phyloP scores from a whole-genome alignment of 768 basidiomycete species.

The Leccinum imitatum region DNA sequence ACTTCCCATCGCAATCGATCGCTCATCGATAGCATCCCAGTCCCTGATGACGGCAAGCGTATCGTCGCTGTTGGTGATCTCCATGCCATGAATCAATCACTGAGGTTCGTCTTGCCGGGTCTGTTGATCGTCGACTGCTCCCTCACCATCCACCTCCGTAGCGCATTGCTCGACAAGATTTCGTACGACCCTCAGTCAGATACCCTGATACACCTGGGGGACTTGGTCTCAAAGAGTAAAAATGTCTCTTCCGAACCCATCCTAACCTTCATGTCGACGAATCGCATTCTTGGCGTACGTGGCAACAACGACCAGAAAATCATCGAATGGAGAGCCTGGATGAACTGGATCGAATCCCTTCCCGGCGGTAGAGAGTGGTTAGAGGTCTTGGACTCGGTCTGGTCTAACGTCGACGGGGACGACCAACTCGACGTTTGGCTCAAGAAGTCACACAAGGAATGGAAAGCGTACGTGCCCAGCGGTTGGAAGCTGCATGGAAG shows the following conservation, averaged over 20 bases:
- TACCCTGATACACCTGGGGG: conserved; percentile 79
- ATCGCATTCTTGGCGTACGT: conserved; percentile 76
- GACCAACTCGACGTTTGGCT: conserved; percentile 40
- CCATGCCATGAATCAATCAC: conserved; percentile 73
- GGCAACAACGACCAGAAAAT: conserved; percentile 95
- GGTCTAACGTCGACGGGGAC: conserved; percentile 37
- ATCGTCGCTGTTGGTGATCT: conserved; percentile 84
- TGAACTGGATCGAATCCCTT: conserved; percentile 65
- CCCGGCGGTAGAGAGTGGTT: conserved; percentile 55
- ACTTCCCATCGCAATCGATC: neutral
- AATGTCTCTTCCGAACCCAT: conserved; percentile 57
- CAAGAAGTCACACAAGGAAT: conserved; percentile 36
- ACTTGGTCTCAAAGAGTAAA: conserved; percentile 68
- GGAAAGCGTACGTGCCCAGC: conserved; percentile 56
- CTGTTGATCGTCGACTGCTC: neutral
- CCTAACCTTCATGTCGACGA: conserved; percentile 59
- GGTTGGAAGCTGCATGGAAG: conserved; percentile 74
- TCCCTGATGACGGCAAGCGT: conserved; percentile 47
- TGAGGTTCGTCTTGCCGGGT: conserved; percentile 50
- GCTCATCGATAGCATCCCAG: conserved; percentile 33
- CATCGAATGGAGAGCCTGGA: conserved; percentile 88
- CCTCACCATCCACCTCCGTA: conserved; percentile 26
- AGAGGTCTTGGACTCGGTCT: conserved; percentile 42
- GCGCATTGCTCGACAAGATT: conserved; percentile 61
- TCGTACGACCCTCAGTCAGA: conserved; percentile 62